Base-by-base conservation (phyloP, 768 basidiomycete species). In the Leccinum rimulosum region DNA sequence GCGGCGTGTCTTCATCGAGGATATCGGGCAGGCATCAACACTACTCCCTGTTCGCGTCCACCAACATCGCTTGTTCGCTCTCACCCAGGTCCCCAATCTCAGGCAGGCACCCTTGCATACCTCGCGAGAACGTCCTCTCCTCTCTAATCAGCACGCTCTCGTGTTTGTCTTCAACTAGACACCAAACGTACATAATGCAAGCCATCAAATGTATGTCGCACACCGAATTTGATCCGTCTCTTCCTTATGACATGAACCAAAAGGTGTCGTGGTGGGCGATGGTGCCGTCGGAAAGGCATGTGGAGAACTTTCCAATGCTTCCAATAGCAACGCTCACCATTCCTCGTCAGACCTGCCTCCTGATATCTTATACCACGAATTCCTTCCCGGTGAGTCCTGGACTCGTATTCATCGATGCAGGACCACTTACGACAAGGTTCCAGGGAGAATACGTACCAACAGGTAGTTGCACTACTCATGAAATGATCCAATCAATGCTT, bases 291-390 rank as follows among this genome's bases (percentile, higher is more conserved):
- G 95, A 74, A 98, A 97, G 91, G 94, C 87, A 67, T 70, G 84
- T 76, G 49, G 55, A 54, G 36, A 57, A 56, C 33, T 58, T 52
- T 27, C 43, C 55, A 55, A 47, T 56, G 51, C 11, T 43, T 30
- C 30, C 35, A 58, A 35, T 30, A 54, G 50, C 25, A 45, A 31
- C 15, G 3, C 63, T 71, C 49, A 71, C 60, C 61, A 48, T 54
- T 51, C 25, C 2, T 36, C 51, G 36, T 33, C 69, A 98, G 97
- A 98, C 97, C 56, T 99, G 97, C 77, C 86, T 99, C 60, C 84
- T 99, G 69, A 99, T 99, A 73, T 98, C 96, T 54, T 99, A 99
- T 80, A 99, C 97, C 66, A 99, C 97, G 65, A 95, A 96, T 78
- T 93, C 95, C 45, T 96, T 95, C 75, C 93, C 93, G 60, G 91